Evolutionary conservation across 345 rosid genomes (phyloP), one percentile per base, ranked within the genome.

Genomic region (Hibiscus trionum): DNA sequence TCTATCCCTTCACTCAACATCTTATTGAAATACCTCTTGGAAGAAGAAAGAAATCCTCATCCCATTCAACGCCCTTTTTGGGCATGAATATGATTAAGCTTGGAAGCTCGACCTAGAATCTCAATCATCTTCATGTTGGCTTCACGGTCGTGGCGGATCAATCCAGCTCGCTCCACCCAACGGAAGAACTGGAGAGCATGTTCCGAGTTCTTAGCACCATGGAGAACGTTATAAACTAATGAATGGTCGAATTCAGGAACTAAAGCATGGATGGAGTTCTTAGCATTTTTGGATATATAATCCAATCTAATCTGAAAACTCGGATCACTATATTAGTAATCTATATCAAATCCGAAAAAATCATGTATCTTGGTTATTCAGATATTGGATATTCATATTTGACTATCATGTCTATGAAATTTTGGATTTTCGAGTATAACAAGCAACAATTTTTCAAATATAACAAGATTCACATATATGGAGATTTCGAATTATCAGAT

Each of bases 141-240:
- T 57, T 86, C 89, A 29, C 87, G 84, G 79, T 91, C 90, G 60
- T 93, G 98, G 27, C 76, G 76, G 75, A 91, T 82, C 80, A 91
- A 79, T 10, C 94, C 94, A 15, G 96, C 77, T 72, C 98, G 92
- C 81, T 93, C 96, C 5, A 93, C 86, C 98, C 96, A 93, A 57
- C 97, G 80, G 76, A 89, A 93, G 85, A 93, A 93, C 72, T 93
- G 98, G 75, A 93, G 96, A 52, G 96, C 98, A 47, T 91, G 98
- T 24, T 91, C 98, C 44, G 86, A 73, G 64, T 85, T 85, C 64
- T 78, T 82, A 4, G 98, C 89, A 12, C 89, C 81, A 65, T 93
- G 96, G 71, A 89, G 77, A 1, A 91, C 97, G 46, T 91, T 93
- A 71, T 91, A 91, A 7, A 91, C 96, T 11, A 93, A 68, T 3